A percentile compares a stretch with the other conserved stretches of the same genome.
These are phyloP conservation scores for Colletotrichum liaoningense DNA, from an alignment of 2,329 filamentous ascomycete species.

Conservation along the genomic window DNA sequence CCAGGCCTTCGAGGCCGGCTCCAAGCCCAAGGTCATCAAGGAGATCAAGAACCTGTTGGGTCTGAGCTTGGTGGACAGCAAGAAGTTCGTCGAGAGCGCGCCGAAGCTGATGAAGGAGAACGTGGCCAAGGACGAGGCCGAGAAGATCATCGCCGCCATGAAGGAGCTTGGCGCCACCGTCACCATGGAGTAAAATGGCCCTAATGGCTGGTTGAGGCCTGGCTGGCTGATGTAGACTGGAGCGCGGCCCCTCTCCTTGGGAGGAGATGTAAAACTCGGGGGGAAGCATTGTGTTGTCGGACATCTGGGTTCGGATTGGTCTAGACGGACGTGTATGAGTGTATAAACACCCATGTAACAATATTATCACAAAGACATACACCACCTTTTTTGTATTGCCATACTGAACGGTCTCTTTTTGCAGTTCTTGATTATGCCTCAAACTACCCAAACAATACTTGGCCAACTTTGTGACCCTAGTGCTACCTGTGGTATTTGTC, in stretches of 20 bases:
- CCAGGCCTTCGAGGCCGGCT: slow-evolving; percentile 83
- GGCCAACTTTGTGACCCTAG: background rate
- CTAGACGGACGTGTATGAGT: slow-evolving; percentile 39
- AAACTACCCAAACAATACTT: background rate
- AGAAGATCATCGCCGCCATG: slow-evolving; percentile 96
- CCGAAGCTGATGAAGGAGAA: slow-evolving; percentile 99
- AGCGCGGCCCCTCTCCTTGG: slow-evolving; percentile 9
- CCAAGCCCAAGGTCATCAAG: slow-evolving; percentile 99
- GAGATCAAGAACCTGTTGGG: slow-evolving; percentile 98
- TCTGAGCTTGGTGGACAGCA: slow-evolving; percentile 96
- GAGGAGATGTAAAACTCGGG: slow-evolving; percentile 13
- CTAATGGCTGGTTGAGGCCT: background rate
- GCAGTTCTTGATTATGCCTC: background rate
- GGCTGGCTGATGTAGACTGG: slow-evolving; percentile 10
- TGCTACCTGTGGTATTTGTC: slow-evolving; percentile 1
- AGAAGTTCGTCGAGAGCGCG: slow-evolving; percentile 99
- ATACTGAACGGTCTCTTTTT: background rate
- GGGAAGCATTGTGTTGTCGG: slow-evolving; percentile 26
- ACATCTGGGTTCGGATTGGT: slow-evolving; percentile 32
- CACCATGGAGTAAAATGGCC: slow-evolving; percentile 80
- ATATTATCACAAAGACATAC: slow-evolving; percentile 39
- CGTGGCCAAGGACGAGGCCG: slow-evolving; percentile 97
- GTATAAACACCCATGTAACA: slow-evolving; percentile 49
- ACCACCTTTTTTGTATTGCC: slow-evolving; percentile 21
- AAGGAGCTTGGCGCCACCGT: slow-evolving; percentile 93